A percentile compares a stretch with the other conserved stretches of the same genome.
Conservation (phyloP, 345 rosid species). For the Acer saccharum region DNA sequence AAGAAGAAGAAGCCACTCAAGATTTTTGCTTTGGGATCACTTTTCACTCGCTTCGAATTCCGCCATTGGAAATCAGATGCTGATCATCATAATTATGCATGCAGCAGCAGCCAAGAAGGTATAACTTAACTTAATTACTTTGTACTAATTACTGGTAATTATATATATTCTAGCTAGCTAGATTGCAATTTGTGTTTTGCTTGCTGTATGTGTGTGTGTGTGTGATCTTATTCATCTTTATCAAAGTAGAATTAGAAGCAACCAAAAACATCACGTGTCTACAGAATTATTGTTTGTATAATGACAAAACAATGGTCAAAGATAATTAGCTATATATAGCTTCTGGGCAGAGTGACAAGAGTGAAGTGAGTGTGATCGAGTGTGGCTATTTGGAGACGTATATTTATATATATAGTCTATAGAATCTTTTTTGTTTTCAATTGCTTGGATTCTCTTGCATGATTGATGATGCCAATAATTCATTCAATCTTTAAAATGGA, state of each 20-base stretch:
- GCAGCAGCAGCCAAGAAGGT: conserved; percentile 85
- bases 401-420: neutral
- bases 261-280: conserved; percentile 5
- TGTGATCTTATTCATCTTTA: neutral
- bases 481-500: neutral
- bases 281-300: conserved; percentile 14
- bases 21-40: conserved; percentile 74
- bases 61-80: conserved; percentile 55
- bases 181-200: too few relatives aligned
- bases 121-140: neutral
- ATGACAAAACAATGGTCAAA: conserved; percentile 37
- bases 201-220: neutral
- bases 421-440: conserved; percentile 4
- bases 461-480: neutral
- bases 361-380: neutral
- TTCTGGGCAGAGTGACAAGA: too few relatives aligned
- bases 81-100: conserved; percentile 44
- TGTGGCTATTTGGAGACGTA: neutral
- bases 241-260: neutral
- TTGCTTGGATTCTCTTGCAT: neutral
- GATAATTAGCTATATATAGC: neutral
- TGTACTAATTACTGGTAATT: too few relatives aligned
- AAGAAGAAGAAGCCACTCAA: conserved; percentile 40
- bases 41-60: conserved; percentile 74
- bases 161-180: too few relatives aligned